Percentiles rank a stretch among this genome's conserved stretches.
These are phyloP conservation scores for Rhinocladiella similis DNA, from an alignment of 2,329 filamentous ascomycete genomes.

Conservation along the genomic window DNA sequence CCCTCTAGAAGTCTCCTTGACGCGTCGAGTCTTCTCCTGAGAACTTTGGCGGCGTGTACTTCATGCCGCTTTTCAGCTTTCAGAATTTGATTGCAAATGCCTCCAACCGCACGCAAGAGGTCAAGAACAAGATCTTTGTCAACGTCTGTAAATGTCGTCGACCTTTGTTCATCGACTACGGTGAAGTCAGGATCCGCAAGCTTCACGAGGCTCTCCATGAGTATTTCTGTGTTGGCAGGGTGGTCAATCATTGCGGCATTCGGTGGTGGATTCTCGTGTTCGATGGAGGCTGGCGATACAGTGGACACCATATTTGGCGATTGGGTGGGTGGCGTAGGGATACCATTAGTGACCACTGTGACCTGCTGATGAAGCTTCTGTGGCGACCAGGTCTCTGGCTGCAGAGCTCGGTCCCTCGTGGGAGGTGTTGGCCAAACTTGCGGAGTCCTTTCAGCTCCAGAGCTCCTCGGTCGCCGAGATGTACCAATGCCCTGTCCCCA, in stretches of 20 bases:
- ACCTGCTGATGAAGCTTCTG: conserved; percentile 9
- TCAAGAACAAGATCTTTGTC: conserved; percentile 59
- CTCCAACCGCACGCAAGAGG: conserved; percentile 51
- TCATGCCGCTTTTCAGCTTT: conserved; percentile 61
- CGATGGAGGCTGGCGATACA: not conserved
- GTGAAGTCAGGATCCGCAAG: conserved; percentile 29
- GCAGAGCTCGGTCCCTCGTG: conserved; percentile 8
- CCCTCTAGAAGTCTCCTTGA: conserved; percentile 74
- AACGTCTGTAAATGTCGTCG: conserved; percentile 41
- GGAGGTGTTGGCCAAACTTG: conserved; percentile 15
- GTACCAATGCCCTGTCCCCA: conserved; percentile 24
- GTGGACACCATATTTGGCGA: conserved; percentile 11
- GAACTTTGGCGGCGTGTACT: conserved; percentile 59
- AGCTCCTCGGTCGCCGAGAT: conserved; percentile 17
- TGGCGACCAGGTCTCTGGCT: conserved; percentile 10
- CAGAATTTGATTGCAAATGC: conserved; percentile 54
- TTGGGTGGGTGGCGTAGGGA: conserved; percentile 21
- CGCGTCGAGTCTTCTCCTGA: conserved; percentile 71
- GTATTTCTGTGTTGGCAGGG: conserved; percentile 28
- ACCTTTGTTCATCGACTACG: conserved; percentile 19
- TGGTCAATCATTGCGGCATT: conserved; percentile 12
- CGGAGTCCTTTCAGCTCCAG: conserved; percentile 6
- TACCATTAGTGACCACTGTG: conserved; percentile 22
- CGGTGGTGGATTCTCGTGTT: not conserved
- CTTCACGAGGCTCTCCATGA: conserved; percentile 31